Percentiles rank a stretch among this genome's conserved stretches.
phyloP scores from a whole-genome alignment of 176 grass and related monocot species.

The Pontederia crassipes region DNA sequence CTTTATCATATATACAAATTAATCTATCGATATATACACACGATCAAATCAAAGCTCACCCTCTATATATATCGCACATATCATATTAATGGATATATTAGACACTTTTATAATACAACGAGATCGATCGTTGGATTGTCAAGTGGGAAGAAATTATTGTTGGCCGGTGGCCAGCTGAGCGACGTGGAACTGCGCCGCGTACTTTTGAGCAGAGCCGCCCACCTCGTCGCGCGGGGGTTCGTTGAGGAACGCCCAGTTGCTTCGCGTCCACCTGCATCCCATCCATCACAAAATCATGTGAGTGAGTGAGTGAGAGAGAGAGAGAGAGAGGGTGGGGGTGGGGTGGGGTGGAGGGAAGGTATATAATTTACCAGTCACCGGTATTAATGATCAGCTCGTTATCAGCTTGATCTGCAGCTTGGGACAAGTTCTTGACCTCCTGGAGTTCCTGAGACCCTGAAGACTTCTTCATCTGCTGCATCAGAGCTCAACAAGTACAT shows the following conservation, averaged over 20 bases:
- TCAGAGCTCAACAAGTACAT: neutral
- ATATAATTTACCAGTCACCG: no score
- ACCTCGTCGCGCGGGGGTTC: conserved; percentile 58
- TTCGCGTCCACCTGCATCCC: conserved; percentile 68
- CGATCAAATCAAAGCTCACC: no score
- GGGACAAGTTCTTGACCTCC: neutral
- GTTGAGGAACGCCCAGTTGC: conserved; percentile 85
- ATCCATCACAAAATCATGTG: neutral
- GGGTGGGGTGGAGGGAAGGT: neutral
- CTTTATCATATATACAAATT: no score
- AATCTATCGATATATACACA: no score
- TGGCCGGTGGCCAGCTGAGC: conserved; percentile 25
- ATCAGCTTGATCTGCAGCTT: no score
- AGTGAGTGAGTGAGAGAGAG: no score
- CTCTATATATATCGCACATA: no score
- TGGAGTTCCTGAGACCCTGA: neutral
- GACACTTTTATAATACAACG: neutral
- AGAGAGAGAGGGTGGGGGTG: no score
- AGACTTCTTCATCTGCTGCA: neutral
- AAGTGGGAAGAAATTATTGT: neutral
- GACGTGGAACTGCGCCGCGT: conserved; percentile 66
- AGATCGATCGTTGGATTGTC: neutral
- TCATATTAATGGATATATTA: no score
- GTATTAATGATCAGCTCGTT: no score
- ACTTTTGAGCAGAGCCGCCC: conserved; percentile 28